Conservation (phyloP, 345 rosid species). For the Gossypioides kirkii region DNA sequence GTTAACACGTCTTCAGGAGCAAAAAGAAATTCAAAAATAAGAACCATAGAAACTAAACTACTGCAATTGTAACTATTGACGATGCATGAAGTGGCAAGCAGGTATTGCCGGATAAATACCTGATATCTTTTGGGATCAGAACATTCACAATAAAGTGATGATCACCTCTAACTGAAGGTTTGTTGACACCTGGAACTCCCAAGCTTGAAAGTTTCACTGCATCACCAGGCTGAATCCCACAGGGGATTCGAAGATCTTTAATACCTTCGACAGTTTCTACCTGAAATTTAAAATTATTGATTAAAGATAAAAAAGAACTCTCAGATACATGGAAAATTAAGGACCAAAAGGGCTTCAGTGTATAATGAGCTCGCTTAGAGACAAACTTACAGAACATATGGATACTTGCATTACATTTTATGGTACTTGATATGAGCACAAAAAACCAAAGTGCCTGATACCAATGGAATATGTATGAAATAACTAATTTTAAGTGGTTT, state of each 20-base stretch:
- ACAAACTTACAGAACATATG: not conserved
- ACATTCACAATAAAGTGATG: constrained; percentile 71
- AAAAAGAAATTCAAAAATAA: not conserved
- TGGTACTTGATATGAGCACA: not conserved
- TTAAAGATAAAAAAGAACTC: constrained; percentile 4
- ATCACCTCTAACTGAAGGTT: constrained; percentile 73
- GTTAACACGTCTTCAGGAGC: not conserved
- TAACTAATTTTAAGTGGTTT: not conserved
- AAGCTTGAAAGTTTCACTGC: constrained; percentile 45
- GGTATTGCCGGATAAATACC: constrained; percentile 31
- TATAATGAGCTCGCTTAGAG: not conserved
- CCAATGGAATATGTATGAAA: not conserved
- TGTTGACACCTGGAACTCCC: constrained; percentile 86
- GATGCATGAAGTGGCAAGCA: not conserved
- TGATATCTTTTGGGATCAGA: constrained; percentile 66
- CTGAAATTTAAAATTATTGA: constrained; percentile 32
- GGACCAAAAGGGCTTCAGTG: not conserved
- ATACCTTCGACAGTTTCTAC: constrained; percentile 86
- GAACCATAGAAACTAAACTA: not conserved
- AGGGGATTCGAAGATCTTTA: constrained; percentile 64
- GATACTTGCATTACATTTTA: not conserved
- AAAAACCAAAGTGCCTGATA: not conserved
- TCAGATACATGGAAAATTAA: not conserved
- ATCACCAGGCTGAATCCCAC: constrained; percentile 86
- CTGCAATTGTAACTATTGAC: not conserved